Evolutionary conservation across 1,139 yeast species (phyloP).

Genomic region (Suhomyces taliae): DNA sequence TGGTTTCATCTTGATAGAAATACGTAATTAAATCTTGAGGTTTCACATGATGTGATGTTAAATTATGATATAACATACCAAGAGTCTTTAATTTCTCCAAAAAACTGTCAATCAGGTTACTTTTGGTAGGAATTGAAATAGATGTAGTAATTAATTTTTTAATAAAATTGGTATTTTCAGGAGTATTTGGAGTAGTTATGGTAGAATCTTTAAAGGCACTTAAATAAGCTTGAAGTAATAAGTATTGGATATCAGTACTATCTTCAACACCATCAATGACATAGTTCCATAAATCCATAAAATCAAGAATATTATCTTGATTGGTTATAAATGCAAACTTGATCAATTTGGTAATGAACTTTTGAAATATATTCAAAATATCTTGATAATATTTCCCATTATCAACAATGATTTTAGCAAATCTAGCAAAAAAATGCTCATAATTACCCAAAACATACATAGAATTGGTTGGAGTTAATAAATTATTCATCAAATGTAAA

Average conservation of each 20-base stretch:
- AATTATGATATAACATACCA: conserved; percentile 23
- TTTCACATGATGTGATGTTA: conserved; percentile 6
- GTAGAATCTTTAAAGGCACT: conserved; percentile 4
- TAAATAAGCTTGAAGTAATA: conserved; percentile 19
- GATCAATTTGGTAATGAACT: conserved; percentile 35
- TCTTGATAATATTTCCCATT: conserved; percentile 41
- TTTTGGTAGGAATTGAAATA: conserved; percentile 7
- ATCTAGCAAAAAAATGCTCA: conserved; percentile 16
- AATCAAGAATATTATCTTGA: conserved; percentile 13
- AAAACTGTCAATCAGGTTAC: conserved; percentile 9
- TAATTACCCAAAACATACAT: conserved; percentile 11
- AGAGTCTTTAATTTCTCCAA: conserved; percentile 33
- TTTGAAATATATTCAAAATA: conserved; percentile 25
- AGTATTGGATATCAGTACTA: conserved; percentile 12
- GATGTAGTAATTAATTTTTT: conserved; percentile 8
- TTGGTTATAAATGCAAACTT: conserved; percentile 12
- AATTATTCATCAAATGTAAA: conserved; percentile 37
- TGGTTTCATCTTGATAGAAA: conserved; percentile 11
- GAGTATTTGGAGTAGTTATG: conserved; percentile 3
- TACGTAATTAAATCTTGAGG: conserved; percentile 1
- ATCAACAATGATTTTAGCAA: conserved; percentile 33
- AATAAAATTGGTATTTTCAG: conserved; percentile 13
- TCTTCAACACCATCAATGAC: conserved; percentile 11
- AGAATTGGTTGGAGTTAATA: conserved; percentile 17
- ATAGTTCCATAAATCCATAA: conserved; percentile 21